Conservation (phyloP, 768 basidiomycete species). For the Mycena maculata region DNA sequence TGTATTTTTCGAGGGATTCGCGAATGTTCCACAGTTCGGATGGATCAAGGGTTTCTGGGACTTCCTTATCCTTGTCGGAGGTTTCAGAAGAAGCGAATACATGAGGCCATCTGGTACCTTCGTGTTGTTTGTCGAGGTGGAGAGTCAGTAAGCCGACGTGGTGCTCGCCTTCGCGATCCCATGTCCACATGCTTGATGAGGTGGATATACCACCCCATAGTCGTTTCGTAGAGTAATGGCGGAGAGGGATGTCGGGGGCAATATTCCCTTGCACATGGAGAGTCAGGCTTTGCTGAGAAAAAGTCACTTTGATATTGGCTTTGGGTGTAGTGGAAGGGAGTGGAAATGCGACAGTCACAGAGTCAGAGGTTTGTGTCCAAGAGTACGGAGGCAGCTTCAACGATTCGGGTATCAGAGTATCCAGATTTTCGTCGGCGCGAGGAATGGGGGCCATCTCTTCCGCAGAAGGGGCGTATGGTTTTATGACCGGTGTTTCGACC, state of each 20-base stretch:
- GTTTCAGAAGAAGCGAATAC: slow-evolving; percentile 73
- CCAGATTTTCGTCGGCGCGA: slow-evolving; percentile 66
- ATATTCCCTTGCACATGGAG: slow-evolving; percentile 63
- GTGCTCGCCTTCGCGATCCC: slow-evolving; percentile 81
- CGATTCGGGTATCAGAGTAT: slow-evolving; percentile 48
- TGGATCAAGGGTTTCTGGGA: slow-evolving; percentile 90
- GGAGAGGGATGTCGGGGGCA: slow-evolving; percentile 54
- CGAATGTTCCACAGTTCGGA: slow-evolving; percentile 83
- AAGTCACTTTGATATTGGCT: slow-evolving; percentile 71
- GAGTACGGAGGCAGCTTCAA: slow-evolving; percentile 84
- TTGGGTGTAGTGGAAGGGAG: slow-evolving; percentile 78
- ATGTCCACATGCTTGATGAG: slow-evolving; percentile 92
- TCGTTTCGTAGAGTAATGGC: slow-evolving; percentile 68
- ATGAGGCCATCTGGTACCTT: slow-evolving; percentile 87
- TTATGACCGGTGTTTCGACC: slow-evolving; percentile 44
- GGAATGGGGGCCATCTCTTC: slow-evolving; percentile 82
- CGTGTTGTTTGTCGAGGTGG: slow-evolving; percentile 88
- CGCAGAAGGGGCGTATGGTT: slow-evolving; percentile 65
- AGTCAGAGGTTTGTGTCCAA: slow-evolving; percentile 90
- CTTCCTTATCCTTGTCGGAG: slow-evolving; percentile 66
- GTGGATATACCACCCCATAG: slow-evolving; percentile 87
- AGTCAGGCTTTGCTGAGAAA: slow-evolving; percentile 74
- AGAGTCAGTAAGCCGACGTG: slow-evolving; percentile 79
- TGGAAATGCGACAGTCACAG: slow-evolving; percentile 85
- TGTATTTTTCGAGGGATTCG: slow-evolving; percentile 90